Evolutionary conservation across 2,329 filamentous ascomycete genomes (phyloP).

Genomic region (Fusarium tupiense): DNA sequence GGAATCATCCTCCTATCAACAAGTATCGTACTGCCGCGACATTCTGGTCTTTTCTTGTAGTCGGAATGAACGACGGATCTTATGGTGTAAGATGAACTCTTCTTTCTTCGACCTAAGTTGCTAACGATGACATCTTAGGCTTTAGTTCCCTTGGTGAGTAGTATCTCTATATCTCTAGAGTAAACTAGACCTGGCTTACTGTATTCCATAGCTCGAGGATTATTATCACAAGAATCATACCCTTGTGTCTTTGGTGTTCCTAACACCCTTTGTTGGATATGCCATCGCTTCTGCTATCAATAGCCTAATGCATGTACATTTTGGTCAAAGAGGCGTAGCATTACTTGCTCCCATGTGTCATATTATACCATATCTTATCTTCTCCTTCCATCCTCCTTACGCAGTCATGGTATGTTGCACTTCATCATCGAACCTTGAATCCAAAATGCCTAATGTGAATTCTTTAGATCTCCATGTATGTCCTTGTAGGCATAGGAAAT

Average conservation of each 20-base stretch:
- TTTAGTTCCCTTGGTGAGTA: neutral
- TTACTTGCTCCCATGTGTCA: neutral
- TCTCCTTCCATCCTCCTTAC: neutral
- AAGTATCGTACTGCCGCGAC: neutral
- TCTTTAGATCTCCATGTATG: neutral
- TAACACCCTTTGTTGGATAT: neutral
- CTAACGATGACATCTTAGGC: neutral
- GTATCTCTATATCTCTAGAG: neutral
- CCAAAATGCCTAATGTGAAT: neutral
- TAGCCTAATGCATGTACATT: neutral
- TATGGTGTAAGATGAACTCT: neutral
- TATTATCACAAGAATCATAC: neutral
- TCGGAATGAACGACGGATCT: neutral
- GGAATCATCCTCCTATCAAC: neutral
- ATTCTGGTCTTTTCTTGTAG: neutral
- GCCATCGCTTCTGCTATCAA: neutral
- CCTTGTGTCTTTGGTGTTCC: neutral
- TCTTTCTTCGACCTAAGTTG: accelerated
- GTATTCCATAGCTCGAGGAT: neutral
- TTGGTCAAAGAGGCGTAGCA: neutral
- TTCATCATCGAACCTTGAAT: neutral
- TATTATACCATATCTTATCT: neutral
- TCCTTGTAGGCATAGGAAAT: neutral
- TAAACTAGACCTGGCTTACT: neutral
- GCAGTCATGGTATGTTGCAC: neutral